Evolutionary conservation across 2,329 filamentous ascomycete genomes (phyloP), one percentile per base, ranked within the genome.

Genomic region (Aspergillus vadensis): DNA sequence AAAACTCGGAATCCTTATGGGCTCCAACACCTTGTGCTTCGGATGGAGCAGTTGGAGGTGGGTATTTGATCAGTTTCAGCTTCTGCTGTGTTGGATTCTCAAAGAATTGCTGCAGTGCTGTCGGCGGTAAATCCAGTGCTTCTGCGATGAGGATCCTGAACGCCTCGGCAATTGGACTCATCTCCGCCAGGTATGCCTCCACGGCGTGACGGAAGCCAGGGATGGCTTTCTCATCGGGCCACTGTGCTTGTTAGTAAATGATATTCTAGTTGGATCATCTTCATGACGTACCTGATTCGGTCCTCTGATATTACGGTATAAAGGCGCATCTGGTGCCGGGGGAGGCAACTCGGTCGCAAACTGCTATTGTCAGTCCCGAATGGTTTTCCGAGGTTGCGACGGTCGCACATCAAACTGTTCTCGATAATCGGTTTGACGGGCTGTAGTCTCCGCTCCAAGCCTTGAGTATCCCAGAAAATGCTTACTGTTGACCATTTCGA

Each of bases 1-100:
- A 79, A 58, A 80, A 80, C 50, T 81, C 76, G 30, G 80, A 79
- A 61, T 83, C 81, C 7, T 81, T 83, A 59, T 83, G 81, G 0
- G 81, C 75, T 9, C 74, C 74, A 6, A 76, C 77, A 4, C 79
- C 79, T 57, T 79, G 76, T 5, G 71, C 68, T 27, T 80, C 62
- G 14, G 63, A 59, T 2, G 62, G 61, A 14, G 62, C 57, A 4
- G 70, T 50, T 30, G 76, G 74, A 19, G 69, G 68, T 7, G 80
- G 81, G 57, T 83, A 83, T 62, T 80, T 79, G 57, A 81, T 73
- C 30, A 76, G 57, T 58, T 76, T 76, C 38, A 76, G 44, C 51
- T 76, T 76, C 47, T 76, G 71, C 43, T 75, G 74, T 9, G 70
- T 68, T 0, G 74, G 74, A 6, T 50, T 44, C n/a, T 76, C 72